Conservation (phyloP, 805 yeast species). For the Diddensiella transvaalensis region DNA sequence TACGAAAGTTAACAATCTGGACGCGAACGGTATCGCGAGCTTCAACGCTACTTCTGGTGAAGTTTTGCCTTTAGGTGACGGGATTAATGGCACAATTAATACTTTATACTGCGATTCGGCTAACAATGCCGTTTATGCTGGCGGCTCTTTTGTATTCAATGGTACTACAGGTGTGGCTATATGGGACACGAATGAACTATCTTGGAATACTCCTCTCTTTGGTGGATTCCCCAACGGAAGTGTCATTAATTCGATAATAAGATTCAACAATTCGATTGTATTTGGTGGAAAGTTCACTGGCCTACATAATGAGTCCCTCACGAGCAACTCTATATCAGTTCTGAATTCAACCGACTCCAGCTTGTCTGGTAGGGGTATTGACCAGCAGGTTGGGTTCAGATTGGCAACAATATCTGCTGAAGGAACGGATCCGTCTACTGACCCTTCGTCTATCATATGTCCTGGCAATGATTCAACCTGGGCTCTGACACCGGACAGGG, state of each 20-base stretch:
- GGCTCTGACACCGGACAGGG: slow-evolving; percentile 44
- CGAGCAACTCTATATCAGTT: slow-evolving; percentile 11
- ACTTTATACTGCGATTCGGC: slow-evolving; percentile 48
- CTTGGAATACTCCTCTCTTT: slow-evolving; percentile 55
- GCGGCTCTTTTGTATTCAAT: slow-evolving; percentile 67
- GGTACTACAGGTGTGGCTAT: slow-evolving; percentile 54
- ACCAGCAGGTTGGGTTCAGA: slow-evolving; percentile 25
- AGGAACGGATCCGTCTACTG: slow-evolving; percentile 18
- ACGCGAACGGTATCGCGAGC: slow-evolving; percentile 25
- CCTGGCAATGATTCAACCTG: slow-evolving; percentile 49
- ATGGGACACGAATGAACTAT: slow-evolving; percentile 49
- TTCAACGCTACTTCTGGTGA: slow-evolving; percentile 26
- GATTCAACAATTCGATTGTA: slow-evolving; percentile 47
- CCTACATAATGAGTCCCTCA: slow-evolving; percentile 49
- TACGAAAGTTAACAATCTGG: slow-evolving; percentile 22
- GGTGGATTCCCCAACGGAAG: slow-evolving; percentile 69
- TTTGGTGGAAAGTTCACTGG: slow-evolving; percentile 78
- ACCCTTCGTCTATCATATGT: slow-evolving; percentile 46
- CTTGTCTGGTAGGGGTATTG: slow-evolving; percentile 34
- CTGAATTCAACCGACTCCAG: slow-evolving; percentile 8
- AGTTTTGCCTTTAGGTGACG: slow-evolving; percentile 22
- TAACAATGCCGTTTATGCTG: slow-evolving; percentile 59
- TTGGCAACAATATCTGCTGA: slow-evolving; percentile 25
- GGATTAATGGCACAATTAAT: slow-evolving; percentile 39
- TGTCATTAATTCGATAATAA: slow-evolving; percentile 56